Percentiles rank a stretch among this genome's conserved stretches.
Evolutionary conservation across 768 basidiomycete species (phyloP).

Genomic region (Tulasnella sp.): DNA sequence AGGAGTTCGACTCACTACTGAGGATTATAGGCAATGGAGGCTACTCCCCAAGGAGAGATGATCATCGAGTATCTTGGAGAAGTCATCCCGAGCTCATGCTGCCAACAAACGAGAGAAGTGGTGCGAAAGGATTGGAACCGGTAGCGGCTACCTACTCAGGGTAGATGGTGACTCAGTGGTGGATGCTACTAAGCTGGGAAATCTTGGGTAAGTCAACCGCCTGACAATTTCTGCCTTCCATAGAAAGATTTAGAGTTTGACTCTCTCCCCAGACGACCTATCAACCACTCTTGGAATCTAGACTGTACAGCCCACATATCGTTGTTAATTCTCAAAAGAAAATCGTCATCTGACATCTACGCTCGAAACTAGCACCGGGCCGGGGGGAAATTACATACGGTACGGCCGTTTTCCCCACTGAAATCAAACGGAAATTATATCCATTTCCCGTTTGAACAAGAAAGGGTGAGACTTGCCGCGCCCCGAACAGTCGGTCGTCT

Average conservation of each 20-base stretch:
- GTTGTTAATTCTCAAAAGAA: constrained; percentile 75
- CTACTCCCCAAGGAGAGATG: constrained; percentile 90
- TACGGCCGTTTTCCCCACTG: constrained; percentile 34
- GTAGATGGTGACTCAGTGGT: constrained; percentile 98
- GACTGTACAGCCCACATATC: constrained; percentile 43
- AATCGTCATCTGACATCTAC: constrained; percentile 99
- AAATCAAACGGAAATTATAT: not conserved
- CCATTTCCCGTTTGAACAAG: constrained; percentile 97
- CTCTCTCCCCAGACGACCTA: constrained; percentile 60
- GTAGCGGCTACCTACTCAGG: constrained; percentile 93
- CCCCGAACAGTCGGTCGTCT: constrained; percentile 36
- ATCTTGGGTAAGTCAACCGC: constrained; percentile 93
- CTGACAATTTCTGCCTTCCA: constrained; percentile 17
- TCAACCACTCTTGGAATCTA: constrained; percentile 98
- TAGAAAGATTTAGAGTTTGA: constrained; percentile 16
- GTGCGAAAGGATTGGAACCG: constrained; percentile 95
- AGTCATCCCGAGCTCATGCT: constrained; percentile 85
- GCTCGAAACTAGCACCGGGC: constrained; percentile 92
- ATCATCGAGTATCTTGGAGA: constrained; percentile 99
- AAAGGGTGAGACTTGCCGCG: constrained; percentile 43
- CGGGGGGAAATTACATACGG: constrained; percentile 98
- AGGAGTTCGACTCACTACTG: constrained; percentile 96
- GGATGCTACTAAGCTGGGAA: constrained; percentile 98
- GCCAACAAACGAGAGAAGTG: constrained; percentile 96
- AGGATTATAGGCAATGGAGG: constrained; percentile 97